Evolutionary conservation across 371 early-diverging fungal genomes (phyloP).

Genomic region (Mortierella sp.): DNA sequence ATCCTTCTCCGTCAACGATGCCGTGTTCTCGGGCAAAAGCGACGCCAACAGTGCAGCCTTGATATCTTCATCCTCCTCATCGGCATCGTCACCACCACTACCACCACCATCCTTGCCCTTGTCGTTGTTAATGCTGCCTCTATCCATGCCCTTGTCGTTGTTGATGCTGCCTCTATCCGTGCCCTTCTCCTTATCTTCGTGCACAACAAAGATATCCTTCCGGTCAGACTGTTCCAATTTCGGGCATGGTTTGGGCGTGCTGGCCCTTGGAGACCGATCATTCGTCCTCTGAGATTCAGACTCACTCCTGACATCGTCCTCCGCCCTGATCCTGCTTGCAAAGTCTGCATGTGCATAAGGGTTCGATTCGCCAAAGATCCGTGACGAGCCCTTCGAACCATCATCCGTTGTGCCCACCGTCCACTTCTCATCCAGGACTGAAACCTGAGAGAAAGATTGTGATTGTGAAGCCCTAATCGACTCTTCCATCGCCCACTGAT

Average conservation of each 20-base stretch:
- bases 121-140: not conserved
- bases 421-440: not conserved
- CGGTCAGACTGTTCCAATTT: not conserved
- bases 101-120: not conserved
- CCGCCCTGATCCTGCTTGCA: not conserved
- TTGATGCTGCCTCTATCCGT: not conserved
- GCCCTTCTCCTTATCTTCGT: constrained; percentile 8
- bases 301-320: not conserved
- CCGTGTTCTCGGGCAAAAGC: not conserved
- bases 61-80: constrained; percentile 22
- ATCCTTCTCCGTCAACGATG: constrained; percentile 15
- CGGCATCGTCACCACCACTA: not conserved
- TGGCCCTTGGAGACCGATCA: not conserved
- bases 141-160: not conserved
- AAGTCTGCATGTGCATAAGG: not conserved
- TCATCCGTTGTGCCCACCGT: not conserved
- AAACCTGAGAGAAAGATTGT: constrained; percentile 28
- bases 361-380: not conserved
- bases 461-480: constrained; percentile 42
- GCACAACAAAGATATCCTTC: not conserved
- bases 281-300: not conserved
- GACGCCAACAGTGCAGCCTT: constrained; percentile 31
- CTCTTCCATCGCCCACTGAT: constrained; percentile 51
- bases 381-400: not conserved
- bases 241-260: not conserved